These are phyloP conservation scores for Puccinia horiana DNA, from an alignment of 1,284 basidiomycete genomes.

Conservation along the genomic window DNA sequence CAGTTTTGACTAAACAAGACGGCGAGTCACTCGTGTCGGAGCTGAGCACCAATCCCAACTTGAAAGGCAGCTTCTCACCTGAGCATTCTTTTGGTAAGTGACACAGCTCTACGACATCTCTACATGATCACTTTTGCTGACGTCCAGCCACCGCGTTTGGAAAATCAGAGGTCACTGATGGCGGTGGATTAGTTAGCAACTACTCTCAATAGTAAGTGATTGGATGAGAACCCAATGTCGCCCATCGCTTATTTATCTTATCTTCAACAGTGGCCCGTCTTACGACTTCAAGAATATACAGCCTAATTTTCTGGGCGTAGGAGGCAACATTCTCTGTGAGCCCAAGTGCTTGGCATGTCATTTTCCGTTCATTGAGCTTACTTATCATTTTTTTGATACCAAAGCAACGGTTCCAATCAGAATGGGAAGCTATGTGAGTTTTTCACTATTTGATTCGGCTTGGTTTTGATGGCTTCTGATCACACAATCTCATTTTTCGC, in stretches of 20 bases:
- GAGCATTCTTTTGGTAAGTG: constrained; percentile 26
- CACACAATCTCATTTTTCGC: background rate
- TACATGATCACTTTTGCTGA: background rate
- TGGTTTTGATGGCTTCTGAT: background rate
- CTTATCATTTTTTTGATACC: background rate
- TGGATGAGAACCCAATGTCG: background rate
- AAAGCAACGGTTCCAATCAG: constrained; percentile 30
- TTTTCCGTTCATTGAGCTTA: background rate
- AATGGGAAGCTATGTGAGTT: constrained; percentile 30
- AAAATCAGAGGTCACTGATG: background rate
- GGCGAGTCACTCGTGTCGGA: constrained; percentile 20
- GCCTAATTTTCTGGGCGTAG: constrained; percentile 38
- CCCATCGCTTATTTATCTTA: background rate
- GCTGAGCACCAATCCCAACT: constrained; percentile 9
- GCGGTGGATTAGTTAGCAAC: constrained; percentile 13
- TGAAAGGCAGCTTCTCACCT: constrained; percentile 18
- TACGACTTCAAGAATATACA: constrained; percentile 33
- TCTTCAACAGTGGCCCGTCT: constrained; percentile 36
- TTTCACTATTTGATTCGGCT: background rate
- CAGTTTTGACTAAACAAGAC: constrained; percentile 16
- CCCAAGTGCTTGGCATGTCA: background rate
- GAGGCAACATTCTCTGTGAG: constrained; percentile 42
- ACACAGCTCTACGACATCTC: background rate
- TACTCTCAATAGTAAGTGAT: constrained; percentile 34
- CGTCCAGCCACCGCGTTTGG: background rate